Percentiles rank a stretch among this genome's conserved stretches.
Evolutionary conservation across 495 filamentous ascomycete genomes (phyloP).

Genomic region (Penicillium bovifimosum): DNA sequence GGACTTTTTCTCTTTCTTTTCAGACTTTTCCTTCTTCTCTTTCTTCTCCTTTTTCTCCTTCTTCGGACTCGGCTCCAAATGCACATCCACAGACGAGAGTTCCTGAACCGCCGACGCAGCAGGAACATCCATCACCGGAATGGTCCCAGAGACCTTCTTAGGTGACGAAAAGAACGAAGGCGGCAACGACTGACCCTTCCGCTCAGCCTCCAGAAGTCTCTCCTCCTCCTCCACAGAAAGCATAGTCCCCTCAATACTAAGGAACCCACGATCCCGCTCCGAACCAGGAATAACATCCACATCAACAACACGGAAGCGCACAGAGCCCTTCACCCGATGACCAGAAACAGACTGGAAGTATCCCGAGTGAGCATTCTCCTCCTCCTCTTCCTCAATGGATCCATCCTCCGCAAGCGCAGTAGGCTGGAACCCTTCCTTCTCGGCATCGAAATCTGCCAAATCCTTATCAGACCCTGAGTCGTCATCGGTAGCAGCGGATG

Average conservation of each 20-base stretch:
- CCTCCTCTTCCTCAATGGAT: slow-evolving; percentile 21
- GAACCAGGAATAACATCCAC: slow-evolving; percentile 55
- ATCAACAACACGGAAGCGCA: slow-evolving; percentile 59
- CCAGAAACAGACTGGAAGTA: slow-evolving; percentile 60
- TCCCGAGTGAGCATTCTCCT: slow-evolving; percentile 42
- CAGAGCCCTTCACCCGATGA: slow-evolving; percentile 52
- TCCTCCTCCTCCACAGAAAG: slow-evolving; percentile 45
- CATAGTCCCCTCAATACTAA: slow-evolving; percentile 68
- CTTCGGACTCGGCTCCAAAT: slow-evolving; percentile 12
- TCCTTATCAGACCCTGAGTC: slow-evolving; percentile 20
- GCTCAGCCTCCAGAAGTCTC: slow-evolving; percentile 34
- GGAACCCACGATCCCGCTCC: slow-evolving; percentile 54
- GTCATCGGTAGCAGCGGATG: slow-evolving; percentile 27
- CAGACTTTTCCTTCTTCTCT: slow-evolving; percentile 17
- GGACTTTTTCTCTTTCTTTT: slow-evolving; percentile 21
- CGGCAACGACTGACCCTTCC: slow-evolving; percentile 24
- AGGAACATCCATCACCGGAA: slow-evolving; percentile 18
- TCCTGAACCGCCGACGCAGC: slow-evolving; percentile 9
- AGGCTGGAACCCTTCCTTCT: slow-evolving; percentile 42
- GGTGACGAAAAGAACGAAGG: slow-evolving; percentile 12
- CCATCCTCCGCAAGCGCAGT: slow-evolving; percentile 32
- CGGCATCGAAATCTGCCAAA: slow-evolving; percentile 30
- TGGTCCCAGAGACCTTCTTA: slow-evolving; percentile 10
- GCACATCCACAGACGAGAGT: slow-evolving; percentile 16
- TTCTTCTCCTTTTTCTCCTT: slow-evolving; percentile 19